phyloP scores from a whole-genome alignment of 2,329 filamentous ascomycete species.

The Epichloe festucae region DNA sequence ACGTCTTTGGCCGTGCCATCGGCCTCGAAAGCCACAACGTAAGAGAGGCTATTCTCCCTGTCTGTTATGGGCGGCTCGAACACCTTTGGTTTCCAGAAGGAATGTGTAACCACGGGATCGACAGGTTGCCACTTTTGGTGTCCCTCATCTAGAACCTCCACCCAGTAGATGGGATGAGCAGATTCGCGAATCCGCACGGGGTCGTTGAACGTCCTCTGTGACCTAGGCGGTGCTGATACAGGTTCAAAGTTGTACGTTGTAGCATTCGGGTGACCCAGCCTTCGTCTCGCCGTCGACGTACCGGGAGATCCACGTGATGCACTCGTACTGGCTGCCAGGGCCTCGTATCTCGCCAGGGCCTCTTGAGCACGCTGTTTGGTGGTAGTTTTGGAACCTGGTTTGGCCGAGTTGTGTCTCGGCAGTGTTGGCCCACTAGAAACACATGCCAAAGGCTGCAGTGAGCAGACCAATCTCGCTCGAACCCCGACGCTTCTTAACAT shows the following conservation, averaged over 20 bases:
- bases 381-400: slow-evolving; percentile 16
- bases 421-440: slow-evolving; percentile 37
- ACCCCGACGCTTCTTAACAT: slow-evolving; percentile 73
- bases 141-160: slow-evolving; percentile 76
- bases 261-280: slow-evolving; percentile 42
- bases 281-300: slow-evolving; percentile 28
- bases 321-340: slow-evolving; percentile 24
- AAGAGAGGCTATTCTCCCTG: slow-evolving; percentile 61
- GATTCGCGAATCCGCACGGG: slow-evolving; percentile 50
- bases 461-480: slow-evolving; percentile 74
- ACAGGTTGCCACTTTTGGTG: slow-evolving; percentile 86
- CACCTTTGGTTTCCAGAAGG: slow-evolving; percentile 57
- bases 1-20: slow-evolving; percentile 73
- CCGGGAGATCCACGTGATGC: slow-evolving; percentile 17
- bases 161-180: slow-evolving; percentile 78
- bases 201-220: slow-evolving; percentile 19
- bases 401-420: slow-evolving; percentile 24
- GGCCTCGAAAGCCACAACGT: slow-evolving; percentile 75
- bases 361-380: slow-evolving; percentile 19
- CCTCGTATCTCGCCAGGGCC: slow-evolving; percentile 15
- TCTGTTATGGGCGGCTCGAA: slow-evolving; percentile 78
- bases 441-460: slow-evolving; percentile 71
- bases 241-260: slow-evolving; percentile 38
- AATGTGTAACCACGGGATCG: slow-evolving; percentile 71
- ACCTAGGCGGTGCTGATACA: slow-evolving; percentile 23